Percentiles rank a stretch among this genome's conserved stretches.
Conservation (phyloP, 1,284 basidiomycete genomes). For the Leccinum glutinopallens region DNA sequence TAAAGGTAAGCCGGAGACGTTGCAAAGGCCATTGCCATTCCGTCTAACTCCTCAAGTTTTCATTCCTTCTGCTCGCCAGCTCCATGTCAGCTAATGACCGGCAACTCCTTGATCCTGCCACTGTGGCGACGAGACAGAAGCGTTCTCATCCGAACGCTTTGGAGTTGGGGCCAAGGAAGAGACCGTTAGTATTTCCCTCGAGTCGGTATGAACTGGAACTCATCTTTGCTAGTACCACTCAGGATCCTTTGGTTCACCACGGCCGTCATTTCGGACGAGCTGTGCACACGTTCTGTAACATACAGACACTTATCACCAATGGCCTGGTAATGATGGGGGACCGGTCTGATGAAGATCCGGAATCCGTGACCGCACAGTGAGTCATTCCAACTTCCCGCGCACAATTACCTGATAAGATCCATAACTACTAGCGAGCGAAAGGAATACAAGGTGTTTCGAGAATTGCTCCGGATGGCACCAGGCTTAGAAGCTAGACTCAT, state of each 20-base stretch:
- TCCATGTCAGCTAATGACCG: constrained; percentile 1
- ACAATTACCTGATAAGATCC: background rate
- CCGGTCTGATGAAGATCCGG: background rate
- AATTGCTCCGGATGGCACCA: background rate
- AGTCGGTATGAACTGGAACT: background rate
- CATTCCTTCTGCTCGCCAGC: too few relatives aligned
- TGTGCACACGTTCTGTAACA: background rate
- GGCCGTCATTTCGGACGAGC: constrained; percentile 2
- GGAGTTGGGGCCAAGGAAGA: constrained; percentile 3
- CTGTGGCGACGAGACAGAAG: background rate
- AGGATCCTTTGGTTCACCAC: constrained; percentile 4
- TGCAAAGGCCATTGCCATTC: too few relatives aligned
- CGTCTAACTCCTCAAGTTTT: too few relatives aligned
- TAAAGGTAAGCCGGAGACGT: too few relatives aligned
- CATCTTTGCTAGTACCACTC: background rate
- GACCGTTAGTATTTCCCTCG: background rate
- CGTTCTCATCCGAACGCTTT: constrained; percentile 1
- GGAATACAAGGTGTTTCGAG: background rate
- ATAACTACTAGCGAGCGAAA: background rate
- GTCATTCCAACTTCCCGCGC: background rate
- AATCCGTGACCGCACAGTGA: background rate
- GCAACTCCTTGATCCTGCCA: background rate
- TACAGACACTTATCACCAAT: constrained; percentile 4
- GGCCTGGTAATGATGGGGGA: background rate
- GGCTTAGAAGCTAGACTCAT: background rate